Evolutionary conservation across 768 basidiomycete genomes (phyloP).

Genomic region (Boletellus ananas): DNA sequence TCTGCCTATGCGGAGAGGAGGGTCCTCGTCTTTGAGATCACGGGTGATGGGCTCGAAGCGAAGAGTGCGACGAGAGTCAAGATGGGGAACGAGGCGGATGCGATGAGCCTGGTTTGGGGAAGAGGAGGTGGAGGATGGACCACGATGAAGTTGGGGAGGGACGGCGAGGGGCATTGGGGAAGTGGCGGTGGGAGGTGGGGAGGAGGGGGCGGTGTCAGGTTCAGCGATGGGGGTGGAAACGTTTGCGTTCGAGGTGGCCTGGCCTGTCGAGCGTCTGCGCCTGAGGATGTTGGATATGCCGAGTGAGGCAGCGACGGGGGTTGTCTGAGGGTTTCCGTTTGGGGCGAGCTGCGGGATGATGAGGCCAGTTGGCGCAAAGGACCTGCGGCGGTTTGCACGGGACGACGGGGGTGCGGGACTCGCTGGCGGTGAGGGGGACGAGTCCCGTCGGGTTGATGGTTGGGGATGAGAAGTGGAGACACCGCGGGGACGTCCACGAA

Average conservation of each 20-base stretch:
- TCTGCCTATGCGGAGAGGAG: constrained; percentile 81
- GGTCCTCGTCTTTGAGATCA: constrained; percentile 69
- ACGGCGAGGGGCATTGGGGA: constrained; percentile 20
- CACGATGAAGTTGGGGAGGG: constrained; percentile 19
- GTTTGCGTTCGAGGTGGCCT: constrained; percentile 34
- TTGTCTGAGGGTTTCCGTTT: constrained; percentile 24
- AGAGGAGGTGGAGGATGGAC: constrained; percentile 15
- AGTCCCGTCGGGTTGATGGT: constrained; percentile 23
- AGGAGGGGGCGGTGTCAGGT: constrained; percentile 7
- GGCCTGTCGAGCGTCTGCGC: constrained; percentile 61
- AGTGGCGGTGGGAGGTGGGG: constrained; percentile 16
- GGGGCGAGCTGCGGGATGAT: constrained; percentile 34
- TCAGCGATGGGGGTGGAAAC: constrained; percentile 2
- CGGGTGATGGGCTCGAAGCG: constrained; percentile 90
- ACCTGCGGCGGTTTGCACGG: constrained; percentile 36
- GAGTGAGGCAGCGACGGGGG: constrained; percentile 29
- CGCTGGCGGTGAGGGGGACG: constrained; percentile 43
- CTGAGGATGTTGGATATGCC: constrained; percentile 63
- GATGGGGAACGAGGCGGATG: constrained; percentile 92
- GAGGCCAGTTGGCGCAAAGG: constrained; percentile 37
- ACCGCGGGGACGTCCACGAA: constrained; percentile 67
- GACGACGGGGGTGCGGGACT: constrained; percentile 34
- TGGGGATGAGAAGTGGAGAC: constrained; percentile 53
- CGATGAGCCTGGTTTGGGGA: constrained; percentile 48
- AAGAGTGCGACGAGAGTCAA: constrained; percentile 85